A percentile compares a stretch with the other conserved stretches of the same genome.
These are phyloP conservation scores for Xylaria sp. DNA, from an alignment of 2,329 filamentous ascomycete genomes.

Conservation along the genomic window DNA sequence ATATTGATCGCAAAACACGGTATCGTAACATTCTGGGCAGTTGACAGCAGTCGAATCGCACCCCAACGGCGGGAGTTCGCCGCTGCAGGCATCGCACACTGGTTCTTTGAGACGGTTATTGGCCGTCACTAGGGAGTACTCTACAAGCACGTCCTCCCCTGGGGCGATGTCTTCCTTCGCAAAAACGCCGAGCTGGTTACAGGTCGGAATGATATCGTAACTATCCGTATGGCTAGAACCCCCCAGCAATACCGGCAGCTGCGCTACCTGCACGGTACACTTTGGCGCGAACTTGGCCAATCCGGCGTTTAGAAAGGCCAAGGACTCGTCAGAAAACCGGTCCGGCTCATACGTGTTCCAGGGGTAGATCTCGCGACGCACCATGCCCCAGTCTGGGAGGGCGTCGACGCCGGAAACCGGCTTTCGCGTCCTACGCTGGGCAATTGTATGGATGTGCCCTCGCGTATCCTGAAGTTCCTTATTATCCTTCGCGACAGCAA, in stretches of 20 bases:
- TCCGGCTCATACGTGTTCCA: constrained; percentile 72
- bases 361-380: constrained; percentile 71
- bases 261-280: constrained; percentile 75
- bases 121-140: constrained; percentile 85
- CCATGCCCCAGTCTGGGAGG: constrained; percentile 70
- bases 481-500: constrained; percentile 57
- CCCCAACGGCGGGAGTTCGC: constrained; percentile 65
- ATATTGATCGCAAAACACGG: constrained; percentile 65
- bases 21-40: constrained; percentile 66
- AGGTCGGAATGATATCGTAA: constrained; percentile 58
- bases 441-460: constrained; percentile 57
- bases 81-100: constrained; percentile 87
- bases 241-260: constrained; percentile 71
- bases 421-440: constrained; percentile 50
- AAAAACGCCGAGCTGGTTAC: constrained; percentile 85
- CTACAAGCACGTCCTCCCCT: constrained; percentile 75
- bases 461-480: constrained; percentile 57
- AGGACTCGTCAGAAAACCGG: constrained; percentile 68
- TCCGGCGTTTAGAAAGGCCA: constrained; percentile 72
- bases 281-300: constrained; percentile 74
- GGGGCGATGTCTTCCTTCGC: constrained; percentile 78
- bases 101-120: constrained; percentile 86
- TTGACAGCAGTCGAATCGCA: constrained; percentile 51
- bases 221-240: constrained; percentile 53
- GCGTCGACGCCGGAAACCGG: constrained; percentile 52